These are phyloP conservation scores for Sambucus nigra DNA, from an alignment of 129 eudicot genomes.

Conservation along the genomic window DNA sequence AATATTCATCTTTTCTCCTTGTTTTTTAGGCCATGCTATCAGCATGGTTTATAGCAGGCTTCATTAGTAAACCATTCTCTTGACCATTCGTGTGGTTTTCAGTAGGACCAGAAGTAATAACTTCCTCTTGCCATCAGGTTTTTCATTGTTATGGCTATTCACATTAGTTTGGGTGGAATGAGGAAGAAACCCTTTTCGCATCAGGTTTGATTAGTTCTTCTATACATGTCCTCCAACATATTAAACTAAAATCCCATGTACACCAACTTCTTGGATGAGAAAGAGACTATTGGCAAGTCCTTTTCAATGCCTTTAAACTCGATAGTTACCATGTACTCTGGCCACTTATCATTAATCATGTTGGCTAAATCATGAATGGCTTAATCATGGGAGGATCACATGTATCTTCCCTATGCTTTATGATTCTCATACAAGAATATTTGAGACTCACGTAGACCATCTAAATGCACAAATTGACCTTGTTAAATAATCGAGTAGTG, in stretches of 20 bases:
- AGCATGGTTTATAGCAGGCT: no score
- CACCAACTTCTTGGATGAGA: slow-evolving; percentile 60
- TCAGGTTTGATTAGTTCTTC: slow-evolving; percentile 64
- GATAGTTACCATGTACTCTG: slow-evolving; percentile 67
- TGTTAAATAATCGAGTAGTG: slow-evolving; percentile 76
- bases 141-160: not conserved
- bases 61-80: no score
- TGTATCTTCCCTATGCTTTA: slow-evolving; percentile 60
- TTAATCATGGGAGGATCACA: slow-evolving; percentile 72
- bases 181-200: slow-evolving; percentile 74
- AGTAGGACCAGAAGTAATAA: not conserved
- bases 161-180: slow-evolving; percentile 22
- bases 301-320: slow-evolving; percentile 58
- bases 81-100: slow-evolving; percentile 1
- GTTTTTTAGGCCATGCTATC: no score
- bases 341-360: slow-evolving; percentile 60
- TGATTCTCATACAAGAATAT: slow-evolving; percentile 71
- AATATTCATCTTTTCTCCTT: no score
- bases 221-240: slow-evolving; percentile 67
- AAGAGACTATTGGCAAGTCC: slow-evolving; percentile 40
- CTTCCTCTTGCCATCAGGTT: no score
- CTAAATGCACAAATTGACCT: slow-evolving; percentile 76
- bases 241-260: slow-evolving; percentile 69
- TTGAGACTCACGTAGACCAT: slow-evolving; percentile 70
- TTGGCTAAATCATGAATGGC: slow-evolving; percentile 61